Evolutionary conservation across 306 rosid genomes (phyloP).

Genomic region (Acacia confusa): DNA sequence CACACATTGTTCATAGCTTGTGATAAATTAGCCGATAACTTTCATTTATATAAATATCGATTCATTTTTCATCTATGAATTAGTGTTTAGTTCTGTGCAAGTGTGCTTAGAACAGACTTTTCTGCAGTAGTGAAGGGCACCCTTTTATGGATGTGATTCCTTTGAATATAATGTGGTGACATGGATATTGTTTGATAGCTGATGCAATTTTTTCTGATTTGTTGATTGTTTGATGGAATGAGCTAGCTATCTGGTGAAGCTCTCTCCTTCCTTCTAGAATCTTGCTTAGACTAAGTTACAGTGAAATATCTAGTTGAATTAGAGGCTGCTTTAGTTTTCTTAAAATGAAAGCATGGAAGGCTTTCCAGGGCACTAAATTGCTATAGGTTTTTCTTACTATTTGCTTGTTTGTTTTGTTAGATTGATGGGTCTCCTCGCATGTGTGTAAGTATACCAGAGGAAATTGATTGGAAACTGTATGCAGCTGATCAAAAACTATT

Average conservation of each 20-base stretch:
- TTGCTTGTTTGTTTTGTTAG: neutral
- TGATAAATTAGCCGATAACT: no score
- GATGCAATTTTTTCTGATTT: neutral
- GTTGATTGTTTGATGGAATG: neutral
- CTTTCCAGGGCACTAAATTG: neutral
- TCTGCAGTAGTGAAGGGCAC: conserved; percentile 2
- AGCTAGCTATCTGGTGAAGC: neutral
- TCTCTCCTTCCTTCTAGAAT: neutral
- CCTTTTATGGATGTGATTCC: neutral
- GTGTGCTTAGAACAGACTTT: neutral
- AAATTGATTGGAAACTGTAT: neutral
- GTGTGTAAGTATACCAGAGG: neutral
- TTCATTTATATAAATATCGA: neutral
- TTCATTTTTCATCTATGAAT: neutral
- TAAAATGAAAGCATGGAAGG: neutral
- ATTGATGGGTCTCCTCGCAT: neutral
- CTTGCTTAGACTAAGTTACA: neutral
- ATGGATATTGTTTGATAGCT: neutral
- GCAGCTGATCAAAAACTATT: neutral
- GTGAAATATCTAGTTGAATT: neutral
- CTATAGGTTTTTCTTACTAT: neutral
- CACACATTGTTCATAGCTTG: neutral
- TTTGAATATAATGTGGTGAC: neutral
- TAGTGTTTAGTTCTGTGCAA: neutral
- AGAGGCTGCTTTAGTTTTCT: neutral